Evolutionary conservation across 1,284 basidiomycete genomes (phyloP).

Genomic region (Ceratobasidium sp.): DNA sequence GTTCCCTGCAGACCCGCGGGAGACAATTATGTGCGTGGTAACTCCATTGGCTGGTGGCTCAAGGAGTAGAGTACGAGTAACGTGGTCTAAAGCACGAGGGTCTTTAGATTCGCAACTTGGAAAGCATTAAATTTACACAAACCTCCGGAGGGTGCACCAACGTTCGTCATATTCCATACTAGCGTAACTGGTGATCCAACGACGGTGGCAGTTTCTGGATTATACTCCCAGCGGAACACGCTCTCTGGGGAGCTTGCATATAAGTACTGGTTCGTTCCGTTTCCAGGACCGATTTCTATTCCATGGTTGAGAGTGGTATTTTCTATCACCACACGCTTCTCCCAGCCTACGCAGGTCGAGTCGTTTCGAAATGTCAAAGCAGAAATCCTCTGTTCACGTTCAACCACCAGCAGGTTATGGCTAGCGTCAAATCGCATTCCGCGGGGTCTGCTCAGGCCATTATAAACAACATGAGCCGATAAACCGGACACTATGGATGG

Average conservation of each 20-base stretch:
- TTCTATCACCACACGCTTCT: slow-evolving; percentile 55
- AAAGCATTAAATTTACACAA: not conserved
- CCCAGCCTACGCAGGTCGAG: slow-evolving; percentile 52
- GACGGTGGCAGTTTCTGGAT: slow-evolving; percentile 41
- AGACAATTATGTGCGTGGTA: slow-evolving; percentile 47
- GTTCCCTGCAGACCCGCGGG: slow-evolving; percentile 56
- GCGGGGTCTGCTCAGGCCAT: slow-evolving; percentile 56
- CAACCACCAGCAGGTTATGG: slow-evolving; percentile 58
- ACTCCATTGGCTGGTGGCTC: slow-evolving; percentile 46
- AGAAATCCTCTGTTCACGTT: slow-evolving; percentile 57
- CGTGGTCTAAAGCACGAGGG: slow-evolving; percentile 48
- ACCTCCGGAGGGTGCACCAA: slow-evolving; percentile 53
- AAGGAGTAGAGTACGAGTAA: slow-evolving; percentile 57
- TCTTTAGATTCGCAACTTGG: not conserved
- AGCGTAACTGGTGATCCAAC: slow-evolving; percentile 45
- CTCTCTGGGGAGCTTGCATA: slow-evolving; percentile 36
- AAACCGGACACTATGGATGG: slow-evolving; percentile 52
- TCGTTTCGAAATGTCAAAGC: slow-evolving; percentile 51
- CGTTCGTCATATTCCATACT: slow-evolving; percentile 56
- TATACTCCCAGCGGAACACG: slow-evolving; percentile 31
- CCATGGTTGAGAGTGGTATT: slow-evolving; percentile 58
- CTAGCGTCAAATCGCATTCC: slow-evolving; percentile 56
- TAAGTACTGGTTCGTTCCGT: slow-evolving; percentile 49
- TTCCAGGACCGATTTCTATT: slow-evolving; percentile 53
- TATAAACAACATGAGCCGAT: slow-evolving; percentile 54